A percentile compares a stretch with the other conserved stretches of the same genome.
These are phyloP conservation scores for Lachnellula occidentalis DNA, from an alignment of 2,329 filamentous ascomycete species.

Conservation along the genomic window DNA sequence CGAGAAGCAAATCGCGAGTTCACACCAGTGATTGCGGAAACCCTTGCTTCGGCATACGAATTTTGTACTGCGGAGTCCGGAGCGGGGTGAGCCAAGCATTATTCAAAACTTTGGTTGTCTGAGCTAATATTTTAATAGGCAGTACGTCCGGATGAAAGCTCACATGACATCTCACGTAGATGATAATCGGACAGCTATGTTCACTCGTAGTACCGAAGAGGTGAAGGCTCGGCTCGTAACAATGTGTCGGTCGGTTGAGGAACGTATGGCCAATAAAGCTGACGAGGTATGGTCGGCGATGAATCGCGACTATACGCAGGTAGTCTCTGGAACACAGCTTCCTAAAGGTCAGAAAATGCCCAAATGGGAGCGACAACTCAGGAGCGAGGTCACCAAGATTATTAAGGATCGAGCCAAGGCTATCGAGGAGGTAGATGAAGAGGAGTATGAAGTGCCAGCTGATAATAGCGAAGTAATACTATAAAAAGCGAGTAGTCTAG, in stretches of 20 bases:
- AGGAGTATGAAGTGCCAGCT: not conserved
- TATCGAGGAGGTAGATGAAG: not conserved
- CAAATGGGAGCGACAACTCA: conserved; percentile 25
- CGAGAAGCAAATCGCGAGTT: conserved; percentile 50
- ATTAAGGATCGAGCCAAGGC: conserved; percentile 6
- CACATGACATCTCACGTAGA: conserved; percentile 43
- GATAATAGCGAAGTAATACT: not conserved
- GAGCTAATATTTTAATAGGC: conserved; percentile 30
- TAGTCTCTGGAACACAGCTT: conserved; percentile 24
- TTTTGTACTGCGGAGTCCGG: conserved; percentile 37
- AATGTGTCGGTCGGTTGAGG: conserved; percentile 31
- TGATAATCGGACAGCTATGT: conserved; percentile 41
- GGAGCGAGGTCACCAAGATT: conserved; percentile 19
- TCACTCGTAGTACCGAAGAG: conserved; percentile 37
- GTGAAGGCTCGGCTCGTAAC: conserved; percentile 36
- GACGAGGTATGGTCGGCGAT: conserved; percentile 30
- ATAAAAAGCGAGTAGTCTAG: not conserved
- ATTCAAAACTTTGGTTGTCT: conserved; percentile 23
- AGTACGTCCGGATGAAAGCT: conserved; percentile 46
- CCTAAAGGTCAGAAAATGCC: conserved; percentile 25
- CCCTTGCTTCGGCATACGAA: conserved; percentile 44
- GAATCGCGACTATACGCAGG: conserved; percentile 30
- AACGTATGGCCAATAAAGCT: conserved; percentile 23
- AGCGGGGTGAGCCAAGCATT: conserved; percentile 28
- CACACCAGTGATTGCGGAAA: conserved; percentile 39